Evolutionary conservation across 495 filamentous ascomycete genomes (phyloP), one percentile per base, ranked within the genome.

Genomic region (Halenospora varia): DNA sequence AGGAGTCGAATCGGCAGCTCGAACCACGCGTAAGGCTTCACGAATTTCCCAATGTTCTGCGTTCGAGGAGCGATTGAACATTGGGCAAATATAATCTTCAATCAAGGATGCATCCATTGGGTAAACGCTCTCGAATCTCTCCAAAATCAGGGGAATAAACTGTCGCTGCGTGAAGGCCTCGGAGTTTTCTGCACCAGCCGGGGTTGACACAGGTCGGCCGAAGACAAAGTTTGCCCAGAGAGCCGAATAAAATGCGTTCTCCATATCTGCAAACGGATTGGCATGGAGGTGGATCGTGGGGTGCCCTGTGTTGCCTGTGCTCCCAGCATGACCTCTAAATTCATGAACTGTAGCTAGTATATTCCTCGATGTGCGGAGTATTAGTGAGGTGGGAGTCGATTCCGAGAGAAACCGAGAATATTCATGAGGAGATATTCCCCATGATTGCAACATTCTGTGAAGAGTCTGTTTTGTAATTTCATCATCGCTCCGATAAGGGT

Each of bases 201-300:
- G 35, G 10, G 25, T 50, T 53, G 75, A 68, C 6, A 52, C 62
- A 58, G 3, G 71, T 63, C 25, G 63, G 48, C 46, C 72, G 70
- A 84, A 76, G 52, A 93, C 75, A 61, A 92, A 77, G 56, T 86
- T 79, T 3, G 86, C 84, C 92, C 92, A 96, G 52, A 92, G 75
- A 26, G 87, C 81, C 42, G 82, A 83, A 71, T 96, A 96, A 61
- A 83, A 78, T 0, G 88, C 85, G 49, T 79, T 78, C 48, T 86
- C 80, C n/a, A 84, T 62, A 70, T 93, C 74, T 50, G 73, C 68
- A 70, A 64, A 59, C 50, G 65, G 64, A 75, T 73, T 35, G 25
- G 58, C 50, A 25, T 64, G 55, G 61, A 70, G 19, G 13, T 41
- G 55, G 19, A 63, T 62, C 13, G 58, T 63, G 10, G 61, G 61